Base-by-base conservation (phyloP, 495 filamentous ascomycete species). In the Staphylotrichum longicolle region DNA sequence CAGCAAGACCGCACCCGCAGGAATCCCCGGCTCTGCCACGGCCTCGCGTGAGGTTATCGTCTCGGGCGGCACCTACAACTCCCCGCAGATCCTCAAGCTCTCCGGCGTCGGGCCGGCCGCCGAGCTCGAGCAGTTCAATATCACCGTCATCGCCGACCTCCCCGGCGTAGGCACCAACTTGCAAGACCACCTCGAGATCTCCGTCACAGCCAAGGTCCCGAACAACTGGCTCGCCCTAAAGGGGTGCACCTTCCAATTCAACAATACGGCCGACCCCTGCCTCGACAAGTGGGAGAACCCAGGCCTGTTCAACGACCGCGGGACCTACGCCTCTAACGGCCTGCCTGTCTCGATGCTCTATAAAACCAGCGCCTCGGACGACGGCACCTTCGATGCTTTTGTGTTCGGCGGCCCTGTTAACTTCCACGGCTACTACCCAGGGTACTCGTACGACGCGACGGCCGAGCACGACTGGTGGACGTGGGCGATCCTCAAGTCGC, bases 151-250 rank as follows among this genome's bases (percentile, higher is more conserved):
- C 15, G 14, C 10, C n/a, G 45, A 47, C 45, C 45, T 47, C 8
- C n/a, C 45, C 45, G 45, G 45, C 2, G 45, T 47, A 3, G 45
- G 45, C 45, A 5, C 14, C n/a, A 20, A 27, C 9, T 15, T 47
- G 2, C 85, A 88, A 57, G 85, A 89, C 63, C 83, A 83, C 68
- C 83, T 85, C 66, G 85, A 88, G 58, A 77, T 73, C 34, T 66
- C 73, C 41, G 77, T 86, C 8, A 74, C 77, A 39, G 80, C 73
- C 51, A 70, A 76, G 2, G 69, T 74, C 5, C 76, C 80, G 27
- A 52, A 67, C 20, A 69, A 80, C 66, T 82, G 77, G 60, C 65
- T 68, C 0, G 67, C 75, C 0, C 70, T 81, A 33, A 57, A 70
- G 10, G 77, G 75, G 41, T 86, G 83, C 70, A 83, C 81, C 5